Evolutionary conservation across 2,329 filamentous ascomycete species (phyloP), one percentile per base, ranked within the genome.

Genomic region (Cryphonectria japonica): DNA sequence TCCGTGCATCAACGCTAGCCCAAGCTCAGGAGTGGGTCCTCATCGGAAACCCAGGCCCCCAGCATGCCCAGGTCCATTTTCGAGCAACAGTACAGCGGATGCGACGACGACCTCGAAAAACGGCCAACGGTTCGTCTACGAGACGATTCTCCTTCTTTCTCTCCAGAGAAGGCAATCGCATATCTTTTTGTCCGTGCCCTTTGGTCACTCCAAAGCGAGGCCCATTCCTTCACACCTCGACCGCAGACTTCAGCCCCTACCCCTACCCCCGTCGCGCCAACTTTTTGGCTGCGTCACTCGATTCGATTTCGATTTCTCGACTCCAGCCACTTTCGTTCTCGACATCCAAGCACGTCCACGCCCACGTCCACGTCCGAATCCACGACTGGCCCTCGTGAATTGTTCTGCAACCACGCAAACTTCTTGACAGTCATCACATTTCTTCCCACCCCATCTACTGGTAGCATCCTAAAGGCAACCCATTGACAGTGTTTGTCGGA

Each of bases 401-500:
- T 29, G 2, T 65, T 29, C 26, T 22, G n/a, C 32, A 63, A 22
- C 70, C 62, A 37, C 70, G 64, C 67, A 46, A 43, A 46, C 54
- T 39, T 26, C 46, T 64, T 63, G 57, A 67, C 19, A 39, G 43
- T 66, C 52, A 71, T 64, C 43, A 67, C 19, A 26, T 7, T 16
- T 14, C 26, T 22, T 1, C 16, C 29, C 9, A 69, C 68, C 70
- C 61, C 71, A 67, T 57, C 65, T 69, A 66, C 68, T 65, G 66
- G 70, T 68, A 69, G 57, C 60, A 65, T 69, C 41, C 34, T 62
- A 50, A 67, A 66, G 66, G 72, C 70, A 66, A 64, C 71, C 70
- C 73, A 76, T 69, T 69, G 60, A 65, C 72, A 29, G 26, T 37
- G 72, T 71, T 69, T 72, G 74, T 73, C 86, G 87, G 86, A 89